Evolutionary conservation across 768 basidiomycete species (phyloP).

Genomic region (Leucocoprinus leucothites): DNA sequence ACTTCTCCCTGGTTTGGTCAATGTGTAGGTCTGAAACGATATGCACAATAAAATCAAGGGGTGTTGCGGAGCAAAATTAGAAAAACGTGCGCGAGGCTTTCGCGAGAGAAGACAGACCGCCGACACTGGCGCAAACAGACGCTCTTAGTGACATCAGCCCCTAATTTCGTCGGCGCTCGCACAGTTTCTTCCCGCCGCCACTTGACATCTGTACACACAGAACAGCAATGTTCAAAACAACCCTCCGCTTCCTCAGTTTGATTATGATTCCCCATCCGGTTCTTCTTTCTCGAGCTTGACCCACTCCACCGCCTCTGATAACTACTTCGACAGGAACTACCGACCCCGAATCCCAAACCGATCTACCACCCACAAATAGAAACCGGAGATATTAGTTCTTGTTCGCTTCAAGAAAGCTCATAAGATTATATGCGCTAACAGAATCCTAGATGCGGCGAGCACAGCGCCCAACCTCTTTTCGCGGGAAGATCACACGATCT

Average conservation of each 20-base stretch:
- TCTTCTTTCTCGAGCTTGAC: background rate
- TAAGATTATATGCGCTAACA: background rate
- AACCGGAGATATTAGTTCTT: background rate
- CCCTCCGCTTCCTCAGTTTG: background rate
- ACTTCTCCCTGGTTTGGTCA: too few species aligned
- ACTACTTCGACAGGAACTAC: background rate
- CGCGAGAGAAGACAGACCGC: too few species aligned
- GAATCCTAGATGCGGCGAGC: background rate
- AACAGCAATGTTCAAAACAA: conserved; percentile 4
- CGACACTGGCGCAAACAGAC: background rate
- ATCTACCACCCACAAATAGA: background rate
- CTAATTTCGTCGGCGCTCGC: background rate
- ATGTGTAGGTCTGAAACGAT: too few species aligned
- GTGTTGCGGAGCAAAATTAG: too few species aligned
- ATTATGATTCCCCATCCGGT: conserved; percentile 10
- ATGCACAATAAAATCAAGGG: too few species aligned
- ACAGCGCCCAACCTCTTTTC: background rate
- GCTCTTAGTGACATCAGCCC: background rate
- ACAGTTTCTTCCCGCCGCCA: too few species aligned
- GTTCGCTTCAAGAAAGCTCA: background rate
- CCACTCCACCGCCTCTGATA: background rate
- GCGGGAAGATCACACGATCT: background rate
- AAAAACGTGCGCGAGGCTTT: background rate
- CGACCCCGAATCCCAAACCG: background rate
- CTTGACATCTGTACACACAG: too few species aligned